A percentile compares a stretch with the other conserved stretches of the same genome.
These are phyloP conservation scores for Ustilago nuda DNA, from an alignment of 1,284 basidiomycete species.

Conservation along the genomic window DNA sequence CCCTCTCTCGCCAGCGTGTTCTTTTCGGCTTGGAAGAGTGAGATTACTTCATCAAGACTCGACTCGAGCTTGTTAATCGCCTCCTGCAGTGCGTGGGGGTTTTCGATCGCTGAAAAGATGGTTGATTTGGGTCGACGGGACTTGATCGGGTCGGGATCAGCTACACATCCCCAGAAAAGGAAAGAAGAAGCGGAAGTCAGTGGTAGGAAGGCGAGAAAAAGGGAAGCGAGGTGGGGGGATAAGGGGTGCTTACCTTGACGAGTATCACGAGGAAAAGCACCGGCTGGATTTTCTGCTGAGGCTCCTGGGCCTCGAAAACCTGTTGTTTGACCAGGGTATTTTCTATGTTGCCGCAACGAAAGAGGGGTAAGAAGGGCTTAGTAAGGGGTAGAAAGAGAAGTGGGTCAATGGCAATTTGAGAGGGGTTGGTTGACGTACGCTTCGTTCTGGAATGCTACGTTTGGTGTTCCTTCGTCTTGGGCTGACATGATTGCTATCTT, in stretches of 20 bases:
- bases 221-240: not conserved
- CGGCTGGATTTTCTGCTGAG: constrained; percentile 49
- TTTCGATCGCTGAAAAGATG: constrained; percentile 59
- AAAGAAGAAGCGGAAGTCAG: not conserved
- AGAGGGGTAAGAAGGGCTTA: not conserved
- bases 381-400: not conserved
- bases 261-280: constrained; percentile 43
- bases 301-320: constrained; percentile 44
- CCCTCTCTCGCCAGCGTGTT: constrained; percentile 57
- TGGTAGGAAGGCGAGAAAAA: not conserved
- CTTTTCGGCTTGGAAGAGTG: constrained; percentile 58
- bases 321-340: constrained; percentile 43
- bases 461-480: constrained; percentile 37
- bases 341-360: constrained; percentile 13
- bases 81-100: constrained; percentile 60
- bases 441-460: constrained; percentile 54
- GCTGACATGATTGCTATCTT: constrained; percentile 22
- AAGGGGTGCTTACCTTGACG: constrained; percentile 30
- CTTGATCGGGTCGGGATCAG: constrained; percentile 40
- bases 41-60: constrained; percentile 57
- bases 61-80: constrained; percentile 56
- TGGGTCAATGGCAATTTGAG: not conserved
- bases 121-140: constrained; percentile 40
- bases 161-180: constrained; percentile 4
- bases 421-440: constrained; percentile 24